Evolutionary conservation across 495 filamentous ascomycete genomes (phyloP).

Genomic region (Talaromyces thailandensis): DNA sequence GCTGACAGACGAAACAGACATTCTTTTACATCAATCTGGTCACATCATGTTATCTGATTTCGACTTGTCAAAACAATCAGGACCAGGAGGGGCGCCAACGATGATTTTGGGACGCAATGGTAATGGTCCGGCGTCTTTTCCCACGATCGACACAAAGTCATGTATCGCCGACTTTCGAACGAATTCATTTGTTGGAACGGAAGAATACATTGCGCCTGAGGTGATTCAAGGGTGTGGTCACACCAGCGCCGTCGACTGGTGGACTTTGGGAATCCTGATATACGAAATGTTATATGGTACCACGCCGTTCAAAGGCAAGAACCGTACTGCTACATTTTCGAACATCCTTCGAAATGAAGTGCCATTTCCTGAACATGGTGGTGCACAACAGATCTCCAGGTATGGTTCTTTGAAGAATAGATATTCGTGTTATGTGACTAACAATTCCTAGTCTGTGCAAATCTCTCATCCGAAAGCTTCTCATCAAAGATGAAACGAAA

Average conservation of each 20-base stretch:
- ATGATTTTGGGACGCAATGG: conserved; percentile 91
- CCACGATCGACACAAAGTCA: conserved; percentile 95
- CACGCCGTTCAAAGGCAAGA: conserved; percentile 99
- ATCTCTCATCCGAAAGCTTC: conserved; percentile 87
- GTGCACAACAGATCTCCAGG: conserved; percentile 81
- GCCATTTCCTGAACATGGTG: conserved; percentile 81
- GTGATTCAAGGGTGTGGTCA: conserved; percentile 98
- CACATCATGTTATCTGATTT: conserved; percentile 99
- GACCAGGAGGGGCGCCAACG: conserved; percentile 87
- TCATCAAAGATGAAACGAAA: conserved; percentile 96
- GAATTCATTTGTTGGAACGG: conserved; percentile 96
- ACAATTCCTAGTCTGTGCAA: conserved; percentile 69
- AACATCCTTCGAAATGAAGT: conserved; percentile 96
- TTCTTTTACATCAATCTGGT: conserved; percentile 93
- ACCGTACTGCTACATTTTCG: conserved; percentile 93
- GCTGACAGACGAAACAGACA: conserved; percentile 48
- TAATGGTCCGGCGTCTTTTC: conserved; percentile 69
- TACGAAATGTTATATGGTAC: conserved; percentile 99
- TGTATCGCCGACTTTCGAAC: conserved; percentile 98
- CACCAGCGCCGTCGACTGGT: conserved; percentile 98
- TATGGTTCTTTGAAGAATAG: conserved; percentile 37
- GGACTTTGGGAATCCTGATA: conserved; percentile 93
- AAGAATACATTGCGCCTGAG: conserved; percentile 97
- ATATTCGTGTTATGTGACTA: conserved; percentile 8
- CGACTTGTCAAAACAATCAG: conserved; percentile 95